A percentile compares a stretch with the other conserved stretches of the same genome.
These are phyloP conservation scores for Tetrahymena thermophila DNA, from an alignment of 73 alveolate genomes.

Conservation along the genomic window DNA sequence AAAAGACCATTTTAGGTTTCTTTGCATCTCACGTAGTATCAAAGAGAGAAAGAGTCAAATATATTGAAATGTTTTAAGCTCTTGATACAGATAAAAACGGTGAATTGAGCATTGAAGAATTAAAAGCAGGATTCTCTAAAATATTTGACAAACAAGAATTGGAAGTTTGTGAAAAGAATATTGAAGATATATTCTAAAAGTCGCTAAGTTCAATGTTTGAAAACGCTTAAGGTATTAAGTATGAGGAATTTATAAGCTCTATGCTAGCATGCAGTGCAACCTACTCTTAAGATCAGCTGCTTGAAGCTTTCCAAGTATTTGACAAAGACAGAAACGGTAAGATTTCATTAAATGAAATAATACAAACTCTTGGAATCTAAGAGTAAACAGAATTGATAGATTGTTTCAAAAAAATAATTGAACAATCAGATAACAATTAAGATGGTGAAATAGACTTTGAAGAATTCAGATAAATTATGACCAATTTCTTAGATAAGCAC, in stretches of 20 bases:
- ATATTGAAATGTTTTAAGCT: background rate
- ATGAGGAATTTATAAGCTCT: background rate
- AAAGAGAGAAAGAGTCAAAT: background rate
- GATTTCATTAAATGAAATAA: background rate
- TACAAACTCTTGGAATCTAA: background rate
- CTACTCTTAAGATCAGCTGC: background rate
- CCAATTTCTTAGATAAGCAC: background rate
- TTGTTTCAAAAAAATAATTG: background rate
- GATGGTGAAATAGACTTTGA: background rate
- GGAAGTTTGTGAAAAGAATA: background rate
- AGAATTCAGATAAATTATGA: background rate
- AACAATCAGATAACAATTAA: background rate
- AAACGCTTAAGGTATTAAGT: background rate
- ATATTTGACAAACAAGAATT: background rate
- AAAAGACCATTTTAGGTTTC: background rate
- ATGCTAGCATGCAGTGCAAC: slow-evolving; percentile 1
- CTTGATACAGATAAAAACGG: background rate
- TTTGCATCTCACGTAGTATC: background rate
- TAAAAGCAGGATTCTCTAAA: background rate
- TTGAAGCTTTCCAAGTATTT: background rate
- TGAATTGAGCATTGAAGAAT: background rate
- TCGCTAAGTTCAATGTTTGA: background rate
- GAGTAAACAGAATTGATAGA: background rate
- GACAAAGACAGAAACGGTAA: background rate
- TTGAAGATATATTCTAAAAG: background rate